These are phyloP conservation scores for Magnaporthales sp. DNA, from an alignment of 2,329 filamentous ascomycete genomes.

Conservation along the genomic window DNA sequence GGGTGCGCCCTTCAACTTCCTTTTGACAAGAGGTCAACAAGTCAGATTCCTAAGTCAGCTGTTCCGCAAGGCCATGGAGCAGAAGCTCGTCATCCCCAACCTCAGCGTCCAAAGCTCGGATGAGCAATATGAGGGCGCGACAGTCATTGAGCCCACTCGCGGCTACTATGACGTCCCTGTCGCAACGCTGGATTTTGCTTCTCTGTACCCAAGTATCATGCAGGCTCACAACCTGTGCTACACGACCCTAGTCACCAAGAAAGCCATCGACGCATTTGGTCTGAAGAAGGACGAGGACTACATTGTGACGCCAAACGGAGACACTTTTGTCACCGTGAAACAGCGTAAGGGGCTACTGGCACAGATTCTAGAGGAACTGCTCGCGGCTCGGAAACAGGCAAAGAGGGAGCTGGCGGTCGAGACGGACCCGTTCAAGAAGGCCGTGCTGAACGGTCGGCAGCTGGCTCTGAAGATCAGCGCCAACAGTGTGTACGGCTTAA, in stretches of 20 bases:
- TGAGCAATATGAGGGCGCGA: constrained; percentile 95
- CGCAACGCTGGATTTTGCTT: constrained; percentile 96
- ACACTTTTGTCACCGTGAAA: constrained; percentile 83
- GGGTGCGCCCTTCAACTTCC: constrained; percentile 91
- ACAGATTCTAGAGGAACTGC: constrained; percentile 90
- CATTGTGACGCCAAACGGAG: constrained; percentile 89
- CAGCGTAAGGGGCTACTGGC: constrained; percentile 85
- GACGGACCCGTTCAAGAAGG: constrained; percentile 95
- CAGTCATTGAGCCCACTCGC: constrained; percentile 89
- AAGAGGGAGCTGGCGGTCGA: constrained; percentile 84
- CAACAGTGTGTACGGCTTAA: constrained; percentile 96
- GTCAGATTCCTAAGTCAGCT: constrained; percentile 97
- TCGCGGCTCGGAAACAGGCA: constrained; percentile 87
- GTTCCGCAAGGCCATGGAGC: constrained; percentile 88
- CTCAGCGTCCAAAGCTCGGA: constrained; percentile 60
- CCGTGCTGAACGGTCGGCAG: constrained; percentile 94
- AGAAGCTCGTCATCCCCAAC: constrained; percentile 91
- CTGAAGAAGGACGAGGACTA: constrained; percentile 89
- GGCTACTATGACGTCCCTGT: constrained; percentile 94
- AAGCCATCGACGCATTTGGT: constrained; percentile 63
- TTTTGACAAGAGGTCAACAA: constrained; percentile 88
- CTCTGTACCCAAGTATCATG: constrained; percentile 97
- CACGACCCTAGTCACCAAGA: constrained; percentile 80
- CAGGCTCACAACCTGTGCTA: constrained; percentile 98
- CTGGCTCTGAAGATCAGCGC: constrained; percentile 92